Evolutionary conservation across 441 rosid genomes (phyloP).

Genomic region (Hura crepitans): DNA sequence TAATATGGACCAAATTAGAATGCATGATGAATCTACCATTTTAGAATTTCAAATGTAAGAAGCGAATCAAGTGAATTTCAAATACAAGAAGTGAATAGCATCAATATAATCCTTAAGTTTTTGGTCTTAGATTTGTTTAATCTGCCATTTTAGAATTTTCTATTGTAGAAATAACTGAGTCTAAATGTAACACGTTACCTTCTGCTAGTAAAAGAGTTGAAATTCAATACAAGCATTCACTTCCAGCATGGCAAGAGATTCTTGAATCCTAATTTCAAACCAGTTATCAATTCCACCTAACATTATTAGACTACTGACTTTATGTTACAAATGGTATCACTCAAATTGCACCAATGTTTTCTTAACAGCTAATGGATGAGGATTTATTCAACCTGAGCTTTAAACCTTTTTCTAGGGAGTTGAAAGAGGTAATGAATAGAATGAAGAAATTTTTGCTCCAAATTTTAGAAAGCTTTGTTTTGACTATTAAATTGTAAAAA

Average conservation of each 20-base stretch:
- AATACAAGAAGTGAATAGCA: no score
- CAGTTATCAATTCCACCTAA: not conserved
- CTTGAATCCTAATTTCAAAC: not conserved
- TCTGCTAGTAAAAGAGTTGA: not conserved
- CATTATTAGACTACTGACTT: no score
- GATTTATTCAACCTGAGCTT: not conserved
- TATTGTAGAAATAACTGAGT: not conserved
- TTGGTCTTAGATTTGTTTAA: no score
- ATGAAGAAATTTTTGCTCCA: not conserved
- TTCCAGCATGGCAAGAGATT: constrained; percentile 1
- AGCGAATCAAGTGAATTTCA: no score
- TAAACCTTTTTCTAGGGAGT: not conserved
- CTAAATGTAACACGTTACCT: constrained; percentile 8
- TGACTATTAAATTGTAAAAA: not conserved
- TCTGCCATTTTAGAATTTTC: not conserved
- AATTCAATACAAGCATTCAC: not conserved
- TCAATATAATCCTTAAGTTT: no score
- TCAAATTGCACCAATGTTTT: no score
- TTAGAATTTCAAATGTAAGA: no score
- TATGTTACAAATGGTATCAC: no score
- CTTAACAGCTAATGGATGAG: not conserved
- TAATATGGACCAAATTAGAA: constrained; percentile 76
- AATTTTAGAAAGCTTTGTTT: not conserved
- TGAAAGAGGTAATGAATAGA: not conserved
- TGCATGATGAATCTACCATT: constrained; percentile 43